These are phyloP conservation scores for Linderina pennispora DNA, from an alignment of 192 early-diverging fungal genomes.

Conservation along the genomic window DNA sequence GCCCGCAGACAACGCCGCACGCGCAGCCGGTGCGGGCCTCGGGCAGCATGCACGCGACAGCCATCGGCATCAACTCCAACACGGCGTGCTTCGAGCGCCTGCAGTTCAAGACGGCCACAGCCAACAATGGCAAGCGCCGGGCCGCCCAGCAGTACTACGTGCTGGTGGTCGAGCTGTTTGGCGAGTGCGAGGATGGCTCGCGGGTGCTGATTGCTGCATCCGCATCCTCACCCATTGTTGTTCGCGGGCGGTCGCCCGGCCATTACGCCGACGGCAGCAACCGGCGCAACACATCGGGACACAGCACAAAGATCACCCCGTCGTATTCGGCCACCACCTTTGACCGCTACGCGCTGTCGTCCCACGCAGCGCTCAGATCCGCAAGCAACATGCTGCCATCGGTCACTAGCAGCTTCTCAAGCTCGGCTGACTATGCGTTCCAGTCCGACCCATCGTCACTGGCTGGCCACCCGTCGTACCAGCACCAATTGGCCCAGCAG, in stretches of 20 bases:
- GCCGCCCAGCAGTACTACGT: constrained; percentile 94
- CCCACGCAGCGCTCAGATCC: constrained; percentile 5
- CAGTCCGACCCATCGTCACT: constrained; percentile 7
- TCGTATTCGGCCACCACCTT: constrained; percentile 6
- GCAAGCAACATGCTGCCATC: not conserved
- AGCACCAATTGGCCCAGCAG: not conserved
- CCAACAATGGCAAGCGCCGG: constrained; percentile 89
- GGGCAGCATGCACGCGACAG: constrained; percentile 48
- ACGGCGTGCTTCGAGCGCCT: constrained; percentile 84
- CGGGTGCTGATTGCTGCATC: constrained; percentile 57
- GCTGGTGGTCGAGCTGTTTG: constrained; percentile 74
- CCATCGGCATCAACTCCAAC: constrained; percentile 32
- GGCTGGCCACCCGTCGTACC: constrained; percentile 4
- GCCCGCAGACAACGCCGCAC: constrained; percentile 72
- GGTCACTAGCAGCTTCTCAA: not conserved
- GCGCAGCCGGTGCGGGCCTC: constrained; percentile 54
- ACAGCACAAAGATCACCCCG: not conserved
- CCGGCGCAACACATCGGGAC: not conserved
- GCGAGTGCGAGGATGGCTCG: constrained; percentile 55
- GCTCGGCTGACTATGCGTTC: constrained; percentile 5
- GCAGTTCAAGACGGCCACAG: constrained; percentile 96
- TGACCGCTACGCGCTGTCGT: not conserved
- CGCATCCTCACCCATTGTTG: constrained; percentile 79
- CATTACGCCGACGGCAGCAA: constrained; percentile 70
- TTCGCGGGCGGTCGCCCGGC: constrained; percentile 88